These are phyloP conservation scores for Phytopythium cucurbitacearum DNA, from an alignment of 352 stramenopile species.

Conservation along the genomic window DNA sequence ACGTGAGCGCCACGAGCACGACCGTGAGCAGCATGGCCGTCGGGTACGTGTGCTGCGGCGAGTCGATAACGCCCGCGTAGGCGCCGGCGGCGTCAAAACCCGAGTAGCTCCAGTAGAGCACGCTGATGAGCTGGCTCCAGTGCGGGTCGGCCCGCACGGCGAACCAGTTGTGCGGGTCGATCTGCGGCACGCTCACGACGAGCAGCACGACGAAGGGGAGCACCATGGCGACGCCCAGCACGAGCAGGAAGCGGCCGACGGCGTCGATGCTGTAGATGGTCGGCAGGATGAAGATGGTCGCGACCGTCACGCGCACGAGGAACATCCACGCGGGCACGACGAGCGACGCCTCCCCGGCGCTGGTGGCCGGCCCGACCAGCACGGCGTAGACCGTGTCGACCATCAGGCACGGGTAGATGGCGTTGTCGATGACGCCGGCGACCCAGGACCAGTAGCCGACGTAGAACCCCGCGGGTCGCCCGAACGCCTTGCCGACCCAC, in stretches of 20 bases:
- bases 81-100: constrained; percentile 70
- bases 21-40: constrained; percentile 75
- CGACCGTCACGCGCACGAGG: constrained; percentile 41
- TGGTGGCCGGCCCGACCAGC: constrained; percentile 5
- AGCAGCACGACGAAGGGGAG: constrained; percentile 62
- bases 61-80: constrained; percentile 70
- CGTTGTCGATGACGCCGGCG: constrained; percentile 77
- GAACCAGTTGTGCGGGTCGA: constrained; percentile 65
- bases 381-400: constrained; percentile 55
- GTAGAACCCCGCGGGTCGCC: constrained; percentile 81
- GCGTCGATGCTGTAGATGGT: constrained; percentile 69
- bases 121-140: constrained; percentile 57
- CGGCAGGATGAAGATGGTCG: constrained; percentile 67
- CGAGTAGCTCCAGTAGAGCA: constrained; percentile 84
- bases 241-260: constrained; percentile 54
- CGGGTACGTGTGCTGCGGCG: constrained; percentile 67
- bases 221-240: constrained; percentile 67
- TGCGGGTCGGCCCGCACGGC: constrained; percentile 57
- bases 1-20: constrained; percentile 71
- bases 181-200: constrained; percentile 41
- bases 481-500: constrained; percentile 79
- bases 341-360: background rate
- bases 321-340: constrained; percentile 21
- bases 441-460: constrained; percentile 84
- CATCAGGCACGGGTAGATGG: constrained; percentile 82